A percentile compares a stretch with the other conserved stretches of the same genome.
Conservation (phyloP, 768 basidiomycete genomes). For the Termitomyces sp. region DNA sequence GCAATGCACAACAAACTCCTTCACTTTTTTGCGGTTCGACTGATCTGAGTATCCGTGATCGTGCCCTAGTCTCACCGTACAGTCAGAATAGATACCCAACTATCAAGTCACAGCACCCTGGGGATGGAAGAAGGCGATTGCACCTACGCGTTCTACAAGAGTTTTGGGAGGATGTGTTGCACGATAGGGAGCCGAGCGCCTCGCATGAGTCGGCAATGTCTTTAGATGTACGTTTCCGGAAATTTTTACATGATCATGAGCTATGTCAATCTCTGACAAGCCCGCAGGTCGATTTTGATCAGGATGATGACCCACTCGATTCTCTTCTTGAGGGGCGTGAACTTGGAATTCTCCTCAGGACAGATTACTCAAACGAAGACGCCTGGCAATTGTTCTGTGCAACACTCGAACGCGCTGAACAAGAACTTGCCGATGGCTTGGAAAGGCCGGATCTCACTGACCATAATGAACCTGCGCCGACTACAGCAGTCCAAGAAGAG, state of each 20-base stretch:
- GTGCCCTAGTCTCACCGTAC: not conserved
- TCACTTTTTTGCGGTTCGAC: constrained; percentile 14
- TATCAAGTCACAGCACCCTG: constrained; percentile 38
- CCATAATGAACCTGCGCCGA: not conserved
- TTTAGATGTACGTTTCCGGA: constrained; percentile 3
- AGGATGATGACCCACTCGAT: constrained; percentile 56
- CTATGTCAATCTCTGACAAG: not conserved
- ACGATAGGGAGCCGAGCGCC: not conserved
- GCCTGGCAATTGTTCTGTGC: constrained; percentile 56
- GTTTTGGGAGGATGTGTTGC: constrained; percentile 36
- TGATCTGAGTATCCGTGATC: not conserved
- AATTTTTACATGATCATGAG: not conserved
- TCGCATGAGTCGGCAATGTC: not conserved
- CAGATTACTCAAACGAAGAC: constrained; percentile 63
- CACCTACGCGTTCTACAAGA: constrained; percentile 44
- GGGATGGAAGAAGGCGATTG: constrained; percentile 54
- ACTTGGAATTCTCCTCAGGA: constrained; percentile 63
- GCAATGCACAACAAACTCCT: constrained; percentile 13
- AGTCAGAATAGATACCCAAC: constrained; percentile 35
- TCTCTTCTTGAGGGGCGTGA: constrained; percentile 38
- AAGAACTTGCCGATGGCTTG: constrained; percentile 37
- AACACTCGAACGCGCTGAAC: constrained; percentile 50
- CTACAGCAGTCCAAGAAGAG: constrained; percentile 12
- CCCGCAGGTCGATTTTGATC: constrained; percentile 18
- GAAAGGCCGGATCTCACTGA: constrained; percentile 6